phyloP scores from a whole-genome alignment of 2,329 filamentous ascomycete genomes.

The Cytospora leucostoma region DNA sequence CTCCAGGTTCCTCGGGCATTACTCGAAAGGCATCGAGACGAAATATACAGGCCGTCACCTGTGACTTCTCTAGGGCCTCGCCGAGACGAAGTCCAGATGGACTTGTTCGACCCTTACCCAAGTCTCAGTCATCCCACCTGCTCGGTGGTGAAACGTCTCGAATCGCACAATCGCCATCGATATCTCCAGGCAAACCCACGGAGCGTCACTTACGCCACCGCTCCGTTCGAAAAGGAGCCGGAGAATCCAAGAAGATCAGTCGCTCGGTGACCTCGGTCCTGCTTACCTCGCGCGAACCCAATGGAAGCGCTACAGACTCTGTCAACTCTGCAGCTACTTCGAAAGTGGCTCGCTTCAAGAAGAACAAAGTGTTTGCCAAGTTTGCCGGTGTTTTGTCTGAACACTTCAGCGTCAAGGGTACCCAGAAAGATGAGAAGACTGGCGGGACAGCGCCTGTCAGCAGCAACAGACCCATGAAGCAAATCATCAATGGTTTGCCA shows the following conservation, averaged over 20 bases:
- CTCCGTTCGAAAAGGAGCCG: conserved; percentile 1
- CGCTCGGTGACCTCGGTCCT: conserved; percentile 15
- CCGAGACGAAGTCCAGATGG: conserved; percentile 14
- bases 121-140: conserved; percentile 12
- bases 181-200: not conserved
- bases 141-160: not conserved
- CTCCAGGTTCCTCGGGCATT: conserved; percentile 6
- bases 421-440: not conserved
- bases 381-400: conserved; percentile 24
- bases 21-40: conserved; percentile 16
- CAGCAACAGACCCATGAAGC: not conserved
- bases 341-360: conserved; percentile 22
- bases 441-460: not conserved
- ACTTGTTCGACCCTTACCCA: conserved; percentile 16
- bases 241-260: conserved; percentile 10
- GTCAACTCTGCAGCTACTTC: not conserved
- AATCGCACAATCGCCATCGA: conserved; percentile 2
- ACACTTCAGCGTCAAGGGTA: conserved; percentile 18
- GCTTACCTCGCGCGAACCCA: not conserved
- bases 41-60: not conserved
- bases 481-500: not conserved
- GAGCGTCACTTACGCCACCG: not conserved
- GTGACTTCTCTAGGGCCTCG: conserved; percentile 2
- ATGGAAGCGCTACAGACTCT: conserved; percentile 12
- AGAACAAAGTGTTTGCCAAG: conserved; percentile 26